Percentiles rank a stretch among this genome's conserved stretches.
phyloP scores from a whole-genome alignment of 768 basidiomycete species.

The Exsudoporus frostii region DNA sequence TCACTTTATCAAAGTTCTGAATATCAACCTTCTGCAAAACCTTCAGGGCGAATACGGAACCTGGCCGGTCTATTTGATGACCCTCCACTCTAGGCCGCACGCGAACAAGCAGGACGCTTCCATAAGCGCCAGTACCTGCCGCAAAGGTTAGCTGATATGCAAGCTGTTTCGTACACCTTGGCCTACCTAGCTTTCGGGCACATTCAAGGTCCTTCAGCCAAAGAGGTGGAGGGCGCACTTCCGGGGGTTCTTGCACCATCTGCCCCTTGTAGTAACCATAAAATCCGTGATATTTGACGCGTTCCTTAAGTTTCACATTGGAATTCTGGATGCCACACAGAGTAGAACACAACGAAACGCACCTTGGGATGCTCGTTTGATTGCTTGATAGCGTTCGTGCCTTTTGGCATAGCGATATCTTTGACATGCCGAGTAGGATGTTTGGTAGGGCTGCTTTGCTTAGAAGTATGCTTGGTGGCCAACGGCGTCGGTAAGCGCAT shows the following conservation, averaged over 20 bases:
- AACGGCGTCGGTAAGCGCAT: constrained; percentile 20
- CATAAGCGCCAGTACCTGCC: constrained; percentile 41
- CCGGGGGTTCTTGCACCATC: constrained; percentile 25
- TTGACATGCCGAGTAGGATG: constrained; percentile 14
- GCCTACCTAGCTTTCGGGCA: constrained; percentile 38
- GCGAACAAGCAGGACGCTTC: constrained; percentile 42
- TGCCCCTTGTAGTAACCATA: constrained; percentile 10
- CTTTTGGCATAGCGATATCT: constrained; percentile 2
- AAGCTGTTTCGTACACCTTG: neutral
- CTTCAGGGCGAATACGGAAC: constrained; percentile 48
- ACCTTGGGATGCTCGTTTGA: constrained; percentile 2
- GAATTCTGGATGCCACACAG: neutral
- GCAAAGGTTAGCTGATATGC: neutral
- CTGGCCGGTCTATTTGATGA: constrained; percentile 34
- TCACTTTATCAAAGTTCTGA: constrained; percentile 31
- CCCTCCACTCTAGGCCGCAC: constrained; percentile 27
- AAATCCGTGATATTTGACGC: constrained; percentile 8
- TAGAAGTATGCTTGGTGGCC: constrained; percentile 3
- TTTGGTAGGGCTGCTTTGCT: constrained; percentile 4
- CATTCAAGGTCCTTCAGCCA: constrained; percentile 41
- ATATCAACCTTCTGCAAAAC: constrained; percentile 36
- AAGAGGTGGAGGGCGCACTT: constrained; percentile 38
- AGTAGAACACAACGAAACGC: neutral
- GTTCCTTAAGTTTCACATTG: constrained; percentile 14
- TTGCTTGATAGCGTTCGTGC: constrained; percentile 3